Evolutionary conservation across 768 basidiomycete genomes (phyloP), one percentile per base, ranked within the genome.

Genomic region (Leccinum disarticulatum): DNA sequence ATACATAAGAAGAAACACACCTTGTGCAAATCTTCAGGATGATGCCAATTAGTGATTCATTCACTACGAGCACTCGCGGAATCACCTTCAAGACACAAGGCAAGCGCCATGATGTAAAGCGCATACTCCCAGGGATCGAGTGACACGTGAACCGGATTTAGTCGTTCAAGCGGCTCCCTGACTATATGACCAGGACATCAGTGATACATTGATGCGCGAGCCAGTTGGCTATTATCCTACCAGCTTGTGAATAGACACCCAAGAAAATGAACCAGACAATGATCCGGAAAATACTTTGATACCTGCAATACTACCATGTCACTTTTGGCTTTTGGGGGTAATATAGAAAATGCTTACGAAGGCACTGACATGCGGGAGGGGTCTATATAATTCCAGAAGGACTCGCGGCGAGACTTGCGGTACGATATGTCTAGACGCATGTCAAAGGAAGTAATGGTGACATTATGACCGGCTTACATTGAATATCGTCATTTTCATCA

Each of bases 261-360:
- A 96, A 81, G 74, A 93, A 90, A 65, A 89, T 79, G 25, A 92
- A 68, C 91, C 90, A 94, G 35, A 93, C 78, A 6, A 80, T 56
- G 55, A 93, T 86, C 49, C 91, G 86, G 68, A 95, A 87, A 54
- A 86, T 79, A 64, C 93, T 95, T 70, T 95, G 95, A 71, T 95
- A 95, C 55, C 91, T 88, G 54, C n/a, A 46, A 46, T 19, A 46
- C n/a, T 19, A 46, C 10, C 9, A 25, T 6, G 55, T 19, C 52
- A 19, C 10, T 46, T 46, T 46, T 11, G n/a, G n/a, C n/a, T 19
- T 46, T 46, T 19, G 9, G 8, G 43, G 3, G n/a, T 46, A 11
- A 15, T 3, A 1, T 10, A 35, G 33, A 50, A 52, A 57, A 13
- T 15, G 55, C 67, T 50, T 64, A 87, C 87, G 85, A 80, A 31